phyloP scores from a whole-genome alignment of 495 filamentous ascomycete species.

The Hypoxylon lenormandii region DNA sequence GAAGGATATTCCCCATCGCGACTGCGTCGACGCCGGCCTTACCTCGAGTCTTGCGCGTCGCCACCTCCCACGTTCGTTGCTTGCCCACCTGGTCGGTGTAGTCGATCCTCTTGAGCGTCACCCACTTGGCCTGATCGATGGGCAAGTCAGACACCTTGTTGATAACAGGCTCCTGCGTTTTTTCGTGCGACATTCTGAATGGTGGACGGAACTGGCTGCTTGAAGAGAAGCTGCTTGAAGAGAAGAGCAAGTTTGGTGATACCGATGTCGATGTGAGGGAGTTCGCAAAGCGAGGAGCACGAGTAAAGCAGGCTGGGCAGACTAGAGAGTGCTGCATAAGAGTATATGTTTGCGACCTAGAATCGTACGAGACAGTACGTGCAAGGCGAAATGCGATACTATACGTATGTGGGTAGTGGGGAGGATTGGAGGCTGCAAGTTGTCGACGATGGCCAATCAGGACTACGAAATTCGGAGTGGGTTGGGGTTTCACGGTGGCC shows the following conservation, averaged over 20 bases:
- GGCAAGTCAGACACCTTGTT: slow-evolving; percentile 59
- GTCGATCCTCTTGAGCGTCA: slow-evolving; percentile 63
- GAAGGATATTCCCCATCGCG: slow-evolving; percentile 66
- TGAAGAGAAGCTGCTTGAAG: not conserved
- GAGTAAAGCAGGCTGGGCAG: not conserved
- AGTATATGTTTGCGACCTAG: no score
- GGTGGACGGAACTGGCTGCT: not conserved
- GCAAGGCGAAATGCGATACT: no score
- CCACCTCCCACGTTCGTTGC: slow-evolving; percentile 65
- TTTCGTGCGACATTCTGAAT: slow-evolving; percentile 43
- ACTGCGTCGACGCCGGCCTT: slow-evolving; percentile 66
- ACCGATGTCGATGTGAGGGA: not conserved
- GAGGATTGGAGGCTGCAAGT: no score
- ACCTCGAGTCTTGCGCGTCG: slow-evolving; percentile 65
- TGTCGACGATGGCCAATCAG: no score
- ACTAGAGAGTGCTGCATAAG: not conserved
- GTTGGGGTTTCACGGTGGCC: no score
- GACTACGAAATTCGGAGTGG: no score
- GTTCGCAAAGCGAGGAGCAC: not conserved
- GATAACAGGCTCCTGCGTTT: slow-evolving; percentile 62
- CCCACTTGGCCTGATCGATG: slow-evolving; percentile 63
- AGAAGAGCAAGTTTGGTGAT: not conserved
- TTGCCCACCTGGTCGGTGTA: slow-evolving; percentile 66
- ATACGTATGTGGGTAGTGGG: no score
- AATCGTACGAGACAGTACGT: no score